Conservation (phyloP, 306 rosid genomes). For the Ammopiptanthus mongolicus region DNA sequence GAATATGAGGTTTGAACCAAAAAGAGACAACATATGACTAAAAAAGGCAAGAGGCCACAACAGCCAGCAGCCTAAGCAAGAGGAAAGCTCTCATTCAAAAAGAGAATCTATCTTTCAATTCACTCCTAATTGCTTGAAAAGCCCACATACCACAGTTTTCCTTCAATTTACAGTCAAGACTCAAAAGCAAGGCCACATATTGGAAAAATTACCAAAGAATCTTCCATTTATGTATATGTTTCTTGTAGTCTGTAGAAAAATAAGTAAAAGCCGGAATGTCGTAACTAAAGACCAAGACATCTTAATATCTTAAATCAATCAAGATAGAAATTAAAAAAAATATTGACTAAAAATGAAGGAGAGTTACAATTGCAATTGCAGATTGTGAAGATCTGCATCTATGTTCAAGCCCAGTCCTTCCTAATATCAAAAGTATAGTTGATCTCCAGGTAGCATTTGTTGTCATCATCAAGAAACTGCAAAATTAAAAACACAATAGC, state of each 20-base stretch:
- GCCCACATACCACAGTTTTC: neutral
- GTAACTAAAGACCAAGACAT: neutral
- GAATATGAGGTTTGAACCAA: neutral
- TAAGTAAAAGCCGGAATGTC: neutral
- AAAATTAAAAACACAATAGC: neutral
- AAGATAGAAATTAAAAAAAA: neutral
- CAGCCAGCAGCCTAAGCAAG: neutral
- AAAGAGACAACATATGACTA: neutral
- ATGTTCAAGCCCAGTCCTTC: slow-evolving; percentile 58
- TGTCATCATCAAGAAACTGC: slow-evolving; percentile 79
- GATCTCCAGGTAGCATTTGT: slow-evolving; percentile 79
- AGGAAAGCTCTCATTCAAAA: neutral
- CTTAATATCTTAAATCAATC: neutral
- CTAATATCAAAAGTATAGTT: slow-evolving; percentile 69
- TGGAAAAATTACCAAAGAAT: neutral
- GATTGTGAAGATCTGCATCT: neutral
- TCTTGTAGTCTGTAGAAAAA: neutral
- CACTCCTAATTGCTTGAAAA: neutral
- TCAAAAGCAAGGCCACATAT: neutral
- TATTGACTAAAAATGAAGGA: slow-evolving; percentile 12
- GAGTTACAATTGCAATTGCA: slow-evolving; percentile 7
- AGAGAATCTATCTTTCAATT: neutral
- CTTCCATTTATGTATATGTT: neutral
- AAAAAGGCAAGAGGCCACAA: neutral
- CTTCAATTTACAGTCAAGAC: neutral